phyloP scores from a whole-genome alignment of 1,284 basidiomycete species.

The Ustilago lituana region DNA sequence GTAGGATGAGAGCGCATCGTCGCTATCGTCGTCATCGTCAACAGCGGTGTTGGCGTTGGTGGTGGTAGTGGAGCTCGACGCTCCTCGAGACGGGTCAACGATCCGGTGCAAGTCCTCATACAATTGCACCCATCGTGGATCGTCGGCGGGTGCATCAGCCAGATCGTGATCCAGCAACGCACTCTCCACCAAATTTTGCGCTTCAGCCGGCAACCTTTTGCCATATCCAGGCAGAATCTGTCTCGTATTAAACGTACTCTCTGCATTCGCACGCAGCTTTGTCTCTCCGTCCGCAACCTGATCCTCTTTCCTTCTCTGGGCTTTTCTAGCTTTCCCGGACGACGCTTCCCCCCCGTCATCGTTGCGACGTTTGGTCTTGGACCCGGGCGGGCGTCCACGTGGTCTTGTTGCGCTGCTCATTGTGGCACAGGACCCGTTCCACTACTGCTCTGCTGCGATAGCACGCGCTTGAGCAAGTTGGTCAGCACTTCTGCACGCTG shows the following conservation, averaged over 20 bases:
- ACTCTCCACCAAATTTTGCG: conserved; percentile 25
- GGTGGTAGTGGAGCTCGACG: too few species aligned
- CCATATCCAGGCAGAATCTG: conserved; percentile 16
- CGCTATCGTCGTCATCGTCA: background rate
- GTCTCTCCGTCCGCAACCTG: background rate
- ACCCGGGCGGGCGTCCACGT: conserved; percentile 1
- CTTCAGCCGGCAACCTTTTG: conserved; percentile 9
- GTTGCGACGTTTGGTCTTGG: background rate
- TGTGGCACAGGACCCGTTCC: conserved; percentile 23
- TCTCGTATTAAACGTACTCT: conserved; percentile 1
- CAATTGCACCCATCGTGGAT: conserved; percentile 24
- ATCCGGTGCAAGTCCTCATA: conserved; percentile 20
- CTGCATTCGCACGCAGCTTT: conserved; percentile 5
- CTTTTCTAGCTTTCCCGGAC: too few species aligned
- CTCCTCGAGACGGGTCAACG: background rate
- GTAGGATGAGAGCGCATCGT: background rate
- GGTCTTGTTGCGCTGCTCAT: conserved; percentile 5
- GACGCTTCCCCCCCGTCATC: background rate
- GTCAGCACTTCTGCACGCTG: conserved; percentile 87
- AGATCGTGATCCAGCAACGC: conserved; percentile 23
- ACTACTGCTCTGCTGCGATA: conserved; percentile 68
- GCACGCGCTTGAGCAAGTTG: conserved; percentile 86
- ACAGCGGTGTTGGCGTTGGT: background rate
- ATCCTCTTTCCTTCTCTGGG: too few species aligned
- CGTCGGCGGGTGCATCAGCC: conserved; percentile 9